These are phyloP conservation scores for Galerina marginata DNA, from an alignment of 768 basidiomycete species.

Conservation along the genomic window DNA sequence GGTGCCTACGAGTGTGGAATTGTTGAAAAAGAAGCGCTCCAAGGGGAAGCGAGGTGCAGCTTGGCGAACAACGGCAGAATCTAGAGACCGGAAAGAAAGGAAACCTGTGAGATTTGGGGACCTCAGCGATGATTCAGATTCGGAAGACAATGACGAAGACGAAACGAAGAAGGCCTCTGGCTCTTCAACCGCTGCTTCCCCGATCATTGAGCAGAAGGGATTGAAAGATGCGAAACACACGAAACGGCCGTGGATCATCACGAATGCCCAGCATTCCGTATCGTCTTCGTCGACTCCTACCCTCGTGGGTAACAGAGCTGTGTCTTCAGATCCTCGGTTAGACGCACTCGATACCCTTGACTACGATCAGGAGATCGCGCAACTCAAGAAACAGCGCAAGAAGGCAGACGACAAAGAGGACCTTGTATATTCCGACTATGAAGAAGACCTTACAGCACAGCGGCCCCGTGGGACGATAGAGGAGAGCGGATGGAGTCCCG, in stretches of 20 bases:
- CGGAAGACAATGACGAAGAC: conserved; percentile 35
- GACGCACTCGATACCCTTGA: conserved; percentile 24
- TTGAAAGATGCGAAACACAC: background rate
- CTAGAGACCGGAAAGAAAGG: conserved; percentile 22
- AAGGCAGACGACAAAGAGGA: conserved; percentile 17
- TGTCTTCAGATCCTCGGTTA: conserved; percentile 7
- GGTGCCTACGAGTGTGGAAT: conserved; percentile 19
- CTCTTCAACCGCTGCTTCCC: conserved; percentile 18
- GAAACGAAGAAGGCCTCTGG: conserved; percentile 3
- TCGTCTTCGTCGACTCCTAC: conserved; percentile 33
- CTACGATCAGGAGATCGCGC: conserved; percentile 48
- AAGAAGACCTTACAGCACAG: conserved; percentile 43
- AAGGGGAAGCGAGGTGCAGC: conserved; percentile 15
- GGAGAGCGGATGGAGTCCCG: conserved; percentile 51
- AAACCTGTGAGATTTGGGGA: conserved; percentile 41
- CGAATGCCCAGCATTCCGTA: conserved; percentile 8
- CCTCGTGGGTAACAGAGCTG: conserved; percentile 27
- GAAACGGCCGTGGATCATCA: conserved; percentile 16
- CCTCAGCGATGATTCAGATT: conserved; percentile 30
- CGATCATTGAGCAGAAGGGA: conserved; percentile 6
- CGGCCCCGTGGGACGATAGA: conserved; percentile 9
- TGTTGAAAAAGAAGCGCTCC: conserved; percentile 33
- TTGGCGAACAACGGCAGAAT: conserved; percentile 8
- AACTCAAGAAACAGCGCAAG: conserved; percentile 34
- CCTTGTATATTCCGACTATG: conserved; percentile 50